Evolutionary conservation across 768 basidiomycete genomes (phyloP).

Genomic region (Russula dissimulans): DNA sequence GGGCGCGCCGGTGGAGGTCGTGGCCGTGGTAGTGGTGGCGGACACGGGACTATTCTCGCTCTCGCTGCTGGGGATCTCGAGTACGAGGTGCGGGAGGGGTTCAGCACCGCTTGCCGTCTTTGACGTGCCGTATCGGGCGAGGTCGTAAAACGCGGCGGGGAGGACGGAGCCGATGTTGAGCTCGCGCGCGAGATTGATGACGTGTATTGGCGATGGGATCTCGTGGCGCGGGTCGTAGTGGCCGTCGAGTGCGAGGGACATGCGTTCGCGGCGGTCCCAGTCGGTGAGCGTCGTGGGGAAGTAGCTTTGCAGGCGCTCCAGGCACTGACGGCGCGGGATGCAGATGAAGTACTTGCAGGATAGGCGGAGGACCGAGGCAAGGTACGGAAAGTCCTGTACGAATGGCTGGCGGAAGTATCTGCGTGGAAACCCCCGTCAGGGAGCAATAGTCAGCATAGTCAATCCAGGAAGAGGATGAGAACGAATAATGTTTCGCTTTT

Average conservation of each 20-base stretch:
- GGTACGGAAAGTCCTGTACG: slow-evolving; percentile 45
- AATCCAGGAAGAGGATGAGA: background rate
- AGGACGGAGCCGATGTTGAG: slow-evolving; percentile 49
- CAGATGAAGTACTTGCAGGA: slow-evolving; percentile 72
- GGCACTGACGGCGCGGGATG: slow-evolving; percentile 51
- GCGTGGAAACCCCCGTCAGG: background rate
- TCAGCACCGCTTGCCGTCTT: slow-evolving; percentile 50
- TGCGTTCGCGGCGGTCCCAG: slow-evolving; percentile 61
- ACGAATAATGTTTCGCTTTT: slow-evolving; percentile 22
- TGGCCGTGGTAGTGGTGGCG: background rate
- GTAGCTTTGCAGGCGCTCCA: slow-evolving; percentile 48
- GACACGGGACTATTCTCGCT: background rate
- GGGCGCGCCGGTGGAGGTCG: slow-evolving; percentile 7
- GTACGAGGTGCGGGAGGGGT: slow-evolving; percentile 22
- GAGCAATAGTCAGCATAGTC: background rate
- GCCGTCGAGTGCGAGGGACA: slow-evolving; percentile 39
- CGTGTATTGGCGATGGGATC: slow-evolving; percentile 58
- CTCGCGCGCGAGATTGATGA: slow-evolving; percentile 61
- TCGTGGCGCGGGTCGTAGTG: slow-evolving; percentile 50
- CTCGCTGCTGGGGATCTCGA: background rate
- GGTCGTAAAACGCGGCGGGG: slow-evolving; percentile 66
- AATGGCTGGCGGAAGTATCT: slow-evolving; percentile 50
- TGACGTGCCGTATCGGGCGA: slow-evolving; percentile 64
- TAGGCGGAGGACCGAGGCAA: slow-evolving; percentile 59
- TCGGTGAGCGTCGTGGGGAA: slow-evolving; percentile 59